Base-by-base conservation (phyloP, 371 early-diverging fungal genomes). In the Actinomucor elegans region DNA sequence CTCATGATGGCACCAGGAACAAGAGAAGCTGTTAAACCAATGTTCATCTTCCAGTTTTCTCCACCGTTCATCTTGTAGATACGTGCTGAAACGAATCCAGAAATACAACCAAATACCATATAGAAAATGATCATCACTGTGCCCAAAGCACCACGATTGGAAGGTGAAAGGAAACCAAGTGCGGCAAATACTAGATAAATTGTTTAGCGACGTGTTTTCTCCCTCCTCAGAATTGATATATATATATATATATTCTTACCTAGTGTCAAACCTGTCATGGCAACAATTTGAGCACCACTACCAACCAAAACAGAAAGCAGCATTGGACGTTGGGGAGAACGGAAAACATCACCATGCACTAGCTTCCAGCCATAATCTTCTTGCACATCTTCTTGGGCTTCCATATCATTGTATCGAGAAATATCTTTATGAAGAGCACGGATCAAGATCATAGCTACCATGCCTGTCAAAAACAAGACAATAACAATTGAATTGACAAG, bases 91-190 rank as follows among this genome's bases (percentile, higher is more conserved):
- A 86, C 72, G 57, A 87, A 97, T 15, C 98, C 98, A 2, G 96
- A 84, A 12, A 91, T 84, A 23, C 84, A 82, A 5, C 89, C 91
- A 71, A 92, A 96, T 40, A 88, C 57, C 77, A 97, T 89, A 60
- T 90, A 97, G 57, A 94, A 89, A 38, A 94, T 76, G 29, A 98
- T 80, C 82, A 91, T 89, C 40, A 94, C 87, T 3, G 96, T 96
- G 3, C 82, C 84, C 32, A 98, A 78, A 2, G 96, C 90, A 29
- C 97, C 97, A 41, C 98, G 94, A 66, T 87, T 90, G 0, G 96
- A 93, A 1, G 97, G 97, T 5, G 95, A 94, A 41, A 98, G 72
- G 80, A 98, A 96, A 6, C 98, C 98, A 35, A 98, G 84, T n/a
- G 92, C 86, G 20, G 97, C 96, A 83, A 98, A 94, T 0, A 87